phyloP scores from a whole-genome alignment of 2,329 filamentous ascomycete genomes.

The Cylindrodendrum hubeiense region DNA sequence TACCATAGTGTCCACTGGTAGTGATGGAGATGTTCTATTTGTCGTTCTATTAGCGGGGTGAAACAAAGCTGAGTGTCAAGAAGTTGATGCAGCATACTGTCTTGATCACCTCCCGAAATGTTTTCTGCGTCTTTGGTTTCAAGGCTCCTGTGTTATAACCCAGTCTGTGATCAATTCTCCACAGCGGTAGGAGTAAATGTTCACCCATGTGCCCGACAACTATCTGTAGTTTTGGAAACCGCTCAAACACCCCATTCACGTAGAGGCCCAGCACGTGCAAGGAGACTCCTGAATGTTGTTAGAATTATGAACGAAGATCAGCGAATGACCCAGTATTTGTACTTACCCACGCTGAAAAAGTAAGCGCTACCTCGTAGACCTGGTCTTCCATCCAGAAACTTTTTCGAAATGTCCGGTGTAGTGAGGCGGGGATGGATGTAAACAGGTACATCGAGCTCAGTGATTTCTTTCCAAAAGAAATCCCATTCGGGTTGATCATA shows the following conservation, averaged over 20 bases:
- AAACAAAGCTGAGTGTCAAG: background rate
- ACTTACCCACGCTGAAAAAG: background rate
- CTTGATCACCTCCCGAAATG: background rate
- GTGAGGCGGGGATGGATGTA: constrained; percentile 4
- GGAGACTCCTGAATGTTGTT: background rate
- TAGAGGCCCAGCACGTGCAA: background rate
- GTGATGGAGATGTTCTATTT: background rate
- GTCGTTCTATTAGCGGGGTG: background rate
- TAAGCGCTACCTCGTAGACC: background rate
- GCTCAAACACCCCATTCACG: background rate
- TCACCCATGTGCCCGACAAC: constrained; percentile 1
- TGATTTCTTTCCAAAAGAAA: background rate
- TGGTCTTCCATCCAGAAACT: background rate
- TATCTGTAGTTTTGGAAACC: background rate
- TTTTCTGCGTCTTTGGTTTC: background rate
- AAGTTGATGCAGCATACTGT: background rate
- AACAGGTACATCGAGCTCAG: background rate
- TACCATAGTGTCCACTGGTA: background rate
- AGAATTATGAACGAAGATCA: background rate
- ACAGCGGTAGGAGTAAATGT: background rate
- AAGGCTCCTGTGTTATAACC: background rate
- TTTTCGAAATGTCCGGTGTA: background rate
- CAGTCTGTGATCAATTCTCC: constrained; percentile 3
- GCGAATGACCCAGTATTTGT: no score
- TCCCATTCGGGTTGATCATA: background rate